Evolutionary conservation across 257 asterid species (phyloP).

Genomic region (Asclepias syriaca): DNA sequence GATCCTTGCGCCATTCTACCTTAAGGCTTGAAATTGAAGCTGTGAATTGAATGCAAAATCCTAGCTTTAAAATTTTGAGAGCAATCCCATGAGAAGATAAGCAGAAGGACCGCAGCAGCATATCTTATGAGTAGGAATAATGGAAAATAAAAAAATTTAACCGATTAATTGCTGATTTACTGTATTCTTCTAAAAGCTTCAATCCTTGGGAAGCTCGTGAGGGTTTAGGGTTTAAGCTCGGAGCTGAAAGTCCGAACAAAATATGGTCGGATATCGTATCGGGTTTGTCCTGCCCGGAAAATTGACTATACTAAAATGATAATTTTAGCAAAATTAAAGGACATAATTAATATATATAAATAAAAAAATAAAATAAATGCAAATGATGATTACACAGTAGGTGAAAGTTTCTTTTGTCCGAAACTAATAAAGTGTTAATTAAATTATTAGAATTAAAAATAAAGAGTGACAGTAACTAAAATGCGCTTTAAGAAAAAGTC

Average conservation of each 20-base stretch:
- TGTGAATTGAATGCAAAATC: slow-evolving; percentile 30
- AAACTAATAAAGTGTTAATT: too few relatives aligned
- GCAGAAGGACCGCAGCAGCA: slow-evolving; percentile 10
- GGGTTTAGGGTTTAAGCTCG: not conserved
- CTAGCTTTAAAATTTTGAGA: not conserved
- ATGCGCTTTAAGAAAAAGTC: too few relatives aligned
- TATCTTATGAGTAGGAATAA: slow-evolving; percentile 1
- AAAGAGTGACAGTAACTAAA: too few relatives aligned
- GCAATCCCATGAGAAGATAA: slow-evolving; percentile 1
- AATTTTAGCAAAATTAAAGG: too few relatives aligned
- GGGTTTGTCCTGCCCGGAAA: too few relatives aligned
- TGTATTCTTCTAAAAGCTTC: not conserved
- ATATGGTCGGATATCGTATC: too few relatives aligned
- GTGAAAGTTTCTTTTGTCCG: too few relatives aligned
- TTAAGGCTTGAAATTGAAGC: slow-evolving; percentile 73
- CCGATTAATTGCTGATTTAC: not conserved
- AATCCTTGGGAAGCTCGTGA: not conserved
- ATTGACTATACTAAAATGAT: too few relatives aligned
- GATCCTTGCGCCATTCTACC: slow-evolving; percentile 80
- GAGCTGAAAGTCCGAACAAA: not conserved
- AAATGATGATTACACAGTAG: too few relatives aligned
- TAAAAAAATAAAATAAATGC: too few relatives aligned
- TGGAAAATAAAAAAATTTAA: not conserved
- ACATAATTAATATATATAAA: too few relatives aligned
- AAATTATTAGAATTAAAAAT: too few relatives aligned